Evolutionary conservation across 2,329 filamentous ascomycete species (phyloP), one percentile per base, ranked within the genome.

Genomic region (Exophiala bonariae): DNA sequence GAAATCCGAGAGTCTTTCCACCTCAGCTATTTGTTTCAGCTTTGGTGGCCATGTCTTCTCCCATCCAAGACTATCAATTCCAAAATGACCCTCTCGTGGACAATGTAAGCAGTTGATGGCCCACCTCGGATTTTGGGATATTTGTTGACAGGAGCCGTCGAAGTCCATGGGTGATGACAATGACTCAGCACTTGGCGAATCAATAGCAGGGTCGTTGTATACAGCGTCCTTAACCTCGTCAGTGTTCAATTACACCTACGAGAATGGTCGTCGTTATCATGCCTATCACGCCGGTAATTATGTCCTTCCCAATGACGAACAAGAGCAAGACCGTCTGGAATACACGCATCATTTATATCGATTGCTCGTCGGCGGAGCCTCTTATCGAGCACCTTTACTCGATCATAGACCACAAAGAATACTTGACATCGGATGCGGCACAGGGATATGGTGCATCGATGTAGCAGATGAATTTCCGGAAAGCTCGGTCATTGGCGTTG

Each of bases 261-360:
- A 46, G 53, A 71, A 71, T 52, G 69, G 69, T 44, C 65, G 69
- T 19, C 64, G 68, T 28, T 72, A 72, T 47, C 68, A 71, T 50
- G 66, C 66, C n/a, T 52, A 41, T 23, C 65, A 66, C 33, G 61
- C 64, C 34, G 69, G 69, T 22, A 62, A 67, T 57, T 72, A 72
- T 46, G 62, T 64, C 13, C 59, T 56, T 6, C 54, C 54, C 32
- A 54, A 56, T 39, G 54, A 56, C 37, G 54, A 54, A 20, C 39
- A 44, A 49, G 79, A 81, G 59, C 50, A 50, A 19, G 47, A 46
- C 2, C 37, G 50, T 6, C 30, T 79, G 16, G 47, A 54, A 19
- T 34, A 50, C 20, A 17, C 47, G 14, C 40, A 50, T 22, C 31
- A 44, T 20, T 46, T 47, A 22, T 50, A 32, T 22, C 23, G 28